These are phyloP conservation scores for Helianthus tuberosus DNA, from an alignment of 129 eudicot genomes.

Conservation along the genomic window DNA sequence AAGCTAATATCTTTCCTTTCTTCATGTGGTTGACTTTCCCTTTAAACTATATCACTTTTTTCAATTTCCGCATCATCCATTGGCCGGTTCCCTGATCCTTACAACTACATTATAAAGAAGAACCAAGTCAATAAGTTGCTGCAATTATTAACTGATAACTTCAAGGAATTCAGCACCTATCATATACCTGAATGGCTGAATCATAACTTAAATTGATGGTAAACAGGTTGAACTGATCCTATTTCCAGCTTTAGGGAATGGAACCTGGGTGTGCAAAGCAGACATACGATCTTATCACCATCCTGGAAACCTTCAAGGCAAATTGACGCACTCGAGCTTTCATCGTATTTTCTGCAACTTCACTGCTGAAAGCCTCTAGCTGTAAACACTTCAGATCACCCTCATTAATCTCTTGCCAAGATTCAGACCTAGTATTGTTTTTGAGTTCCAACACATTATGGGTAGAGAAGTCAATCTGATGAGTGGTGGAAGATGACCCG, in stretches of 20 bases:
- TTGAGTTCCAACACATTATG: constrained; percentile 23
- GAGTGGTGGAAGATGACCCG: constrained; percentile 33
- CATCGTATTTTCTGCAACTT: constrained; percentile 18
- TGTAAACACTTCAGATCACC: constrained; percentile 46
- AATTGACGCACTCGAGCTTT: constrained; percentile 44
- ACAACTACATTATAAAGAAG: too few relatives aligned
- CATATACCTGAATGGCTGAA: too few relatives aligned
- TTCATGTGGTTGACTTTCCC: too few relatives aligned
- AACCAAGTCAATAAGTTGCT: too few relatives aligned
- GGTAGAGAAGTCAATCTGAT: constrained; percentile 18
- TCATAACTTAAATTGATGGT: too few relatives aligned
- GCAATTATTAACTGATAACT: too few relatives aligned
- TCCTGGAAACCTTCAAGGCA: constrained; percentile 68
- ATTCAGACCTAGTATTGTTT: constrained; percentile 2
- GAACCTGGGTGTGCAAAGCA: constrained; percentile 66
- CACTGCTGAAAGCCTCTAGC: constrained; percentile 37
- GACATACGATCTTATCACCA: constrained; percentile 56
- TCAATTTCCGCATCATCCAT: too few relatives aligned
- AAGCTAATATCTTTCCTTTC: too few relatives aligned
- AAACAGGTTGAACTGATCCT: too few relatives aligned
- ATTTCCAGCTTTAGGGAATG: constrained; percentile 30
- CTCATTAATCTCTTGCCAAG: constrained; percentile 16
- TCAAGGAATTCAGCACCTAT: too few relatives aligned
- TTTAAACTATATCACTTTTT: too few relatives aligned
- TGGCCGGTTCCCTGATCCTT: too few relatives aligned